These are phyloP conservation scores for Fusarium vanettenii DNA, from an alignment of 2,329 filamentous ascomycete genomes.

Conservation along the genomic window DNA sequence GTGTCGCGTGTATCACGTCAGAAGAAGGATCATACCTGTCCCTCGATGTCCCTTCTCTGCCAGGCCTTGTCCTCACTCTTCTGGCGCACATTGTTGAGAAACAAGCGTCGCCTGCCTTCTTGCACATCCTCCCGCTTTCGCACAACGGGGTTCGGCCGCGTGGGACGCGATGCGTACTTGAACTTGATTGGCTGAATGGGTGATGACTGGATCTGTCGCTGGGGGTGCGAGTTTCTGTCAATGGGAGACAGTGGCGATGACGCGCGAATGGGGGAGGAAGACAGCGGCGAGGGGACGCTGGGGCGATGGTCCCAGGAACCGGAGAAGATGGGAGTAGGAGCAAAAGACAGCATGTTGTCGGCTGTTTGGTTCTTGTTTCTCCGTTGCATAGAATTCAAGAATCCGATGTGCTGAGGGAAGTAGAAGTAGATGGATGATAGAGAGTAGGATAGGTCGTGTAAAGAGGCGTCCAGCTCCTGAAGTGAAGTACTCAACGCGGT, in stretches of 20 bases:
- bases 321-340: slow-evolving; percentile 57
- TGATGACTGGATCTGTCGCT: slow-evolving; percentile 58
- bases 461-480: slow-evolving; percentile 22
- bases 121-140: slow-evolving; percentile 70
- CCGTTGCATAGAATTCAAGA: slow-evolving; percentile 46
- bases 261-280: slow-evolving; percentile 69
- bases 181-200: slow-evolving; percentile 55
- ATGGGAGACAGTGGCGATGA: slow-evolving; percentile 59
- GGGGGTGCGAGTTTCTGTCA: slow-evolving; percentile 55
- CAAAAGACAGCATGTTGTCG: slow-evolving; percentile 55
- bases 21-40: slow-evolving; percentile 51
- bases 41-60: slow-evolving; percentile 71
- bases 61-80: slow-evolving; percentile 70
- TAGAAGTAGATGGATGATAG: slow-evolving; percentile 12
- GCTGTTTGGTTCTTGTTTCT: slow-evolving; percentile 43
- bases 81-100: slow-evolving; percentile 74
- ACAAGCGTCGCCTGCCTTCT: slow-evolving; percentile 73
- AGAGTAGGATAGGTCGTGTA: slow-evolving; percentile 25
- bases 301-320: slow-evolving; percentile 60
- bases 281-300: slow-evolving; percentile 56
- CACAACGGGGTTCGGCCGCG: slow-evolving; percentile 72
- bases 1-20: not conserved
- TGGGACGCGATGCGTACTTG: slow-evolving; percentile 65
- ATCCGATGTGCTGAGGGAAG: not conserved
- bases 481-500: slow-evolving; percentile 38